These are phyloP conservation scores for Striga hermonthica DNA, from an alignment of 305 asterid genomes.

Conservation along the genomic window DNA sequence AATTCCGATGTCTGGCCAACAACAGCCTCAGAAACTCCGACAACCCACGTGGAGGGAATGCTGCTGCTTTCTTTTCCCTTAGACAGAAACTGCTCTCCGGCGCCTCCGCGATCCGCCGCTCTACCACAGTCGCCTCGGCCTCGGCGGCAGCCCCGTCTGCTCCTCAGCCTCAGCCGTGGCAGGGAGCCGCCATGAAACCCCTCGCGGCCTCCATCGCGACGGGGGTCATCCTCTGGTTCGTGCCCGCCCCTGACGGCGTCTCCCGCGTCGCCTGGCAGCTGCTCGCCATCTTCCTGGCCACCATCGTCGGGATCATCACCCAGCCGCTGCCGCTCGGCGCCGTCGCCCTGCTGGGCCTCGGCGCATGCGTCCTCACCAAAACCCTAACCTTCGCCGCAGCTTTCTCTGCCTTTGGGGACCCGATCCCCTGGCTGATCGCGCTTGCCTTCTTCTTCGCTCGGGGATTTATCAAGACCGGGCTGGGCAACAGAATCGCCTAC, in stretches of 20 bases:
- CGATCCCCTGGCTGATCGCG: constrained; percentile 94
- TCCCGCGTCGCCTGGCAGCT: constrained; percentile 80
- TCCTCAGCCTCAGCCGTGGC: constrained; percentile 63
- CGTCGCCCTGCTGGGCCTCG: constrained; percentile 84
- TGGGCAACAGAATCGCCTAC: constrained; percentile 88
- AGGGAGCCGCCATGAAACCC: constrained; percentile 88
- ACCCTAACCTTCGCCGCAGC: constrained; percentile 88
- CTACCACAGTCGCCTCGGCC: constrained; percentile 34
- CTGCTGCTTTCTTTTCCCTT: constrained; percentile 1
- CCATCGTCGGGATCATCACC: constrained; percentile 84
- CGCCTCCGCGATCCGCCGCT: constrained; percentile 15
- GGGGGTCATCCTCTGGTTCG: constrained; percentile 70
- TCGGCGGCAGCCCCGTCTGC: constrained; percentile 34
- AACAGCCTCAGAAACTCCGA: constrained; percentile 20
- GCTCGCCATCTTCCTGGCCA: constrained; percentile 79
- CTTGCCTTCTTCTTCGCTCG: constrained; percentile 90
- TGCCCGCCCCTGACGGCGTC: constrained; percentile 79
- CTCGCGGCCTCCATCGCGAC: constrained; percentile 68
- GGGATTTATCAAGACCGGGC: constrained; percentile 92
- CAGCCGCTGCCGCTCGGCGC: constrained; percentile 97
- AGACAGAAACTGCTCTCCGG: constrained; percentile 25
- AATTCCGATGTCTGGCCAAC: constrained; percentile 27
- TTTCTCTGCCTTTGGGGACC: constrained; percentile 93
- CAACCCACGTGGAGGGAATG: constrained; percentile 19
- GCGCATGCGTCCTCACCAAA: constrained; percentile 79